Evolutionary conservation across 352 stramenopile genomes (phyloP).

Genomic region (Globisporangium paddicum): DNA sequence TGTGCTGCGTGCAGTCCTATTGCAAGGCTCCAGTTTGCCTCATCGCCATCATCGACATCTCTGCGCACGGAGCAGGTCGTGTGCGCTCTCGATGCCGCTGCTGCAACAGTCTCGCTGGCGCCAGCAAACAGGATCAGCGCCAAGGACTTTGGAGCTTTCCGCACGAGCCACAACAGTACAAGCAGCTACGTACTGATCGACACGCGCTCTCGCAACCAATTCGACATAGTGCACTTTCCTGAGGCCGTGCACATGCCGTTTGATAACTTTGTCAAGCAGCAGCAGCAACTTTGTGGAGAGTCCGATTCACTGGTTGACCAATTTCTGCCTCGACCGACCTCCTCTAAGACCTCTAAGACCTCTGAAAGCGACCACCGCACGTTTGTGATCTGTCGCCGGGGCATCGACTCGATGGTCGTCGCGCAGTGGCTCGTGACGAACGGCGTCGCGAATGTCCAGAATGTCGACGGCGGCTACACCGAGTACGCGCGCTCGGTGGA

Average conservation of each 20-base stretch:
- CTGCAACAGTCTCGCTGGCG: slow-evolving; percentile 6
- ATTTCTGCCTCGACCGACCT: neutral
- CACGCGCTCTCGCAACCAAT: slow-evolving; percentile 48
- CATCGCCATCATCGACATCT: neutral
- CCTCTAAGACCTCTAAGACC: neutral
- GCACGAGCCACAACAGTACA: neutral
- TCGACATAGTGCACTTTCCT: slow-evolving; percentile 73
- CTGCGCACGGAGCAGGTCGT: neutral
- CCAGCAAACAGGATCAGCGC: slow-evolving; percentile 29
- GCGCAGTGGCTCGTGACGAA: slow-evolving; percentile 49
- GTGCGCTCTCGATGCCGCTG: neutral
- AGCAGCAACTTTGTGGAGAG: slow-evolving; percentile 11
- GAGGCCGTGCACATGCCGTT: slow-evolving; percentile 68
- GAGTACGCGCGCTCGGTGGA: slow-evolving; percentile 52
- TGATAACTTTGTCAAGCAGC: slow-evolving; percentile 22
- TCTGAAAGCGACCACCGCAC: neutral
- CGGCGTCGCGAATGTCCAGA: slow-evolving; percentile 39
- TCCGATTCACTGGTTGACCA: neutral
- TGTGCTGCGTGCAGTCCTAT: slow-evolving; percentile 31
- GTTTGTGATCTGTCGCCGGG: slow-evolving; percentile 79
- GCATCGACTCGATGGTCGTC: slow-evolving; percentile 60
- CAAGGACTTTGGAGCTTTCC: slow-evolving; percentile 32
- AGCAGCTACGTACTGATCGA: slow-evolving; percentile 54
- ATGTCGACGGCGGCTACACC: slow-evolving; percentile 71
- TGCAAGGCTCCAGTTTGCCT: neutral